Conservation (phyloP, 257 asterid genomes). For the Osmanthus fragrans region DNA sequence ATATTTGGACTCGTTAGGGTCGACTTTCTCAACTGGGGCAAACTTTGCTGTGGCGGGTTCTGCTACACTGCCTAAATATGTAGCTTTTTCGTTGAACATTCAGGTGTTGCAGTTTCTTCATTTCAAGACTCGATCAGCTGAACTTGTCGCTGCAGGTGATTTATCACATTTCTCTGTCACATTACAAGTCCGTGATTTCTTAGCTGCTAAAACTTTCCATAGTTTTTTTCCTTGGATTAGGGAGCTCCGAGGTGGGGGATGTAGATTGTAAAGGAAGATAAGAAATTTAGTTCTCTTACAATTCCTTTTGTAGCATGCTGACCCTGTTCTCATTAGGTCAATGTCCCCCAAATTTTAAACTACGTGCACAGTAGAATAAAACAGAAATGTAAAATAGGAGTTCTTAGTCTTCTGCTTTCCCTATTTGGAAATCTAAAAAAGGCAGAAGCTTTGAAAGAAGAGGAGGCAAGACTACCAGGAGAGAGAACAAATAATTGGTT, state of each 20-base stretch:
- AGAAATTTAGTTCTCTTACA: not conserved
- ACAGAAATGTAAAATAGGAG: no score
- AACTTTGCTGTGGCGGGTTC: constrained; percentile 91
- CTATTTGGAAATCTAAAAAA: no score
- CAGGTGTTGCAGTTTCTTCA: constrained; percentile 80
- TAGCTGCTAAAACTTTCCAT: not conserved
- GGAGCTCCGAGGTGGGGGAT: not conserved
- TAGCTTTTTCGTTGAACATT: constrained; percentile 67
- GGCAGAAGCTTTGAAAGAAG: no score
- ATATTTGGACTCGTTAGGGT: constrained; percentile 67
- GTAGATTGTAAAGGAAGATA: not conserved
- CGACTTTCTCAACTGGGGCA: constrained; percentile 71
- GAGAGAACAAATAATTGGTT: no score
- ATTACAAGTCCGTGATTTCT: not conserved
- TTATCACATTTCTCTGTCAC: constrained; percentile 1
- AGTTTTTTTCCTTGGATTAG: not conserved
- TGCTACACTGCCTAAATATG: constrained; percentile 53
- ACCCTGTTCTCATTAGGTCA: not conserved
- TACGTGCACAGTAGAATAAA: no score
- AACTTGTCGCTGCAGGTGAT: constrained; percentile 60
- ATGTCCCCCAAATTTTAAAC: no score
- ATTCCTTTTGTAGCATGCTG: not conserved
- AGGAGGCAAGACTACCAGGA: no score
- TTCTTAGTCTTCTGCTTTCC: no score
- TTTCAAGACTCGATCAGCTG: constrained; percentile 67